Evolutionary conservation across 345 rosid species (phyloP), one percentile per base, ranked within the genome.

Genomic region (Geranium brycei): DNA sequence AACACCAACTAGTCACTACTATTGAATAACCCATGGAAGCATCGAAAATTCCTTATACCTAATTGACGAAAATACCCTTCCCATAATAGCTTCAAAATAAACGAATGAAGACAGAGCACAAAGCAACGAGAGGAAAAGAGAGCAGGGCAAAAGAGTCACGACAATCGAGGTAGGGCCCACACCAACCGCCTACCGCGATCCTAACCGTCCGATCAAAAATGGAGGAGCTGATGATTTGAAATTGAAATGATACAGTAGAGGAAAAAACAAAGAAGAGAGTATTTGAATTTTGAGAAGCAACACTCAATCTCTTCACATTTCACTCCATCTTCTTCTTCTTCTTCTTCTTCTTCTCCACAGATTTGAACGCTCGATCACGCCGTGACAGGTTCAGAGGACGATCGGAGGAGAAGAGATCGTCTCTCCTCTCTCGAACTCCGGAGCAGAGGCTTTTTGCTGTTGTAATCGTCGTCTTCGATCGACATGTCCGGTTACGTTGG

Each of bases 401-500:
- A 47, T 2, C 53, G 11, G 14, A 47, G 15, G 53, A 47, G 53
- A 47, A 47, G 53, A 47, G 53, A 47, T 35, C 41, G 41, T 35
- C 41, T 35, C 41, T 35, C 2, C 41, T 1, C 41, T 35, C 41
- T 35, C 41, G 4, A 35, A 1, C 41, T 35, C 41, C 3, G 41
- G 41, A 35, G 10, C 41, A 6, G 53, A 47, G 53, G 15, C 11
- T 47, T 47, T 59, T 59, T 3, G 13, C 19, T 7, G 11, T 59
- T 59, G 19, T 19, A 13, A 59, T 59, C 31, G 14, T 5, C 30
- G 14, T 23, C 32, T 1, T 5, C 28, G 15, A 19, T 28, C 17
- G 61, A 23, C 61, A 91, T 89, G 96, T 82, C 90, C 7, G 86
- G 84, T n/a, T 93, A 86, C 80, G 91, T 87, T 2, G 99, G 99